Evolutionary conservation across 345 rosid genomes (phyloP), one percentile per base, ranked within the genome.

Genomic region (Citrus glauca): DNA sequence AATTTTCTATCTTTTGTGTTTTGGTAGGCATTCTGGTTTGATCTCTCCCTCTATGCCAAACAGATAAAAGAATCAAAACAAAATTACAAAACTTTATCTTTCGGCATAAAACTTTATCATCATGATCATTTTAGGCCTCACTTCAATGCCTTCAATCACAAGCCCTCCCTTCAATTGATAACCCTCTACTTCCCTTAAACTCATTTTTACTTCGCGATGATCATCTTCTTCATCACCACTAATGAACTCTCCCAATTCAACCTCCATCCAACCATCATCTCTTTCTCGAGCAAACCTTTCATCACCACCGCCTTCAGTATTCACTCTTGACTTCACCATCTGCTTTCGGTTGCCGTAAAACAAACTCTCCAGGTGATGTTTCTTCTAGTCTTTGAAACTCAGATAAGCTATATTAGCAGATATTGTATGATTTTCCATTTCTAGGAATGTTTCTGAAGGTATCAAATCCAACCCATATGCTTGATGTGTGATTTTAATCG

Each of bases 201-300:
- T 84, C 93, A 87, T 89, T 60, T 72, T 83, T 42, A 92, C 88
- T 69, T 80, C 87, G 25, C 81, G 81, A 8, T 60, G 1, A 0
- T 25, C 73, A 22, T 53, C 75, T 2, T 37, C 78, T 8, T 28
- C 25, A 9, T n/a, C 79, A 25, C 90, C 89, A 9, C 28, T 86
- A 37, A 80, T 81, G 72, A 94, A 91, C 72, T 88, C 92, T 7
- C 98, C 98, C 0, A 91, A 33, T 86, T 92, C 92, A 56, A 92
- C 79, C 87, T 89, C 97, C 92, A 88, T 66, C 97, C 98, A 94
- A 4, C 93, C 94, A 40, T 90, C 93, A 4, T 77, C 84, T 71
- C 97, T 86, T 53, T 64, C 80, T 9, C 35, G 25, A 0, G 89
- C 86, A 14, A 80, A n/a, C 79, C 57, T 1, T 1, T 45, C 80